Evolutionary conservation across 768 basidiomycete genomes (phyloP).

Genomic region (Tephrocybe sp.): DNA sequence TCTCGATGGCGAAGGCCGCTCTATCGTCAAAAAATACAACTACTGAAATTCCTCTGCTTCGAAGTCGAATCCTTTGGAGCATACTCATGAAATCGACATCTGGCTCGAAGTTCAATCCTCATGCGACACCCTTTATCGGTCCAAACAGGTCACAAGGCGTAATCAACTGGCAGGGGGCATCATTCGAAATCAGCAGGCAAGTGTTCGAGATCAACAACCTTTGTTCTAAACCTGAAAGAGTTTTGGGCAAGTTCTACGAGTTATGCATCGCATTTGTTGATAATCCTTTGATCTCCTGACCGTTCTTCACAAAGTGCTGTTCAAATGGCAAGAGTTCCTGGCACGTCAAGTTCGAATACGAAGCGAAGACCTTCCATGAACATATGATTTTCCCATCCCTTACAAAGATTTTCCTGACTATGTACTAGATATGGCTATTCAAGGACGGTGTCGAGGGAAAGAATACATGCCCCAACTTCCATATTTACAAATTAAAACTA

Average conservation of each 20-base stretch:
- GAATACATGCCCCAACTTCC: not conserved
- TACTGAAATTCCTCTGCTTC: no score
- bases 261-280: not conserved
- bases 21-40: no score
- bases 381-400: no score
- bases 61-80: no score
- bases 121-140: no score
- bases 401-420: no score
- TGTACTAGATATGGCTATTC: not conserved
- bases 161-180: not conserved
- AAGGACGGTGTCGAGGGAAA: no score
- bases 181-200: conserved; percentile 4
- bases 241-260: not conserved
- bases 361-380: conserved; percentile 7
- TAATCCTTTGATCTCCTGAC: not conserved
- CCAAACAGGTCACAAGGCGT: no score
- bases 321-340: not conserved
- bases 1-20: no score
- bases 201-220: not conserved
- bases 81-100: no score
- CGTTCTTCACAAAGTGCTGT: conserved; percentile 4
- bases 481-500: no score
- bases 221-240: not conserved
- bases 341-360: conserved; percentile 8
- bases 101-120: no score